phyloP scores from a whole-genome alignment of 768 basidiomycete genomes.

The Phylloporus rhodoxanthus region DNA sequence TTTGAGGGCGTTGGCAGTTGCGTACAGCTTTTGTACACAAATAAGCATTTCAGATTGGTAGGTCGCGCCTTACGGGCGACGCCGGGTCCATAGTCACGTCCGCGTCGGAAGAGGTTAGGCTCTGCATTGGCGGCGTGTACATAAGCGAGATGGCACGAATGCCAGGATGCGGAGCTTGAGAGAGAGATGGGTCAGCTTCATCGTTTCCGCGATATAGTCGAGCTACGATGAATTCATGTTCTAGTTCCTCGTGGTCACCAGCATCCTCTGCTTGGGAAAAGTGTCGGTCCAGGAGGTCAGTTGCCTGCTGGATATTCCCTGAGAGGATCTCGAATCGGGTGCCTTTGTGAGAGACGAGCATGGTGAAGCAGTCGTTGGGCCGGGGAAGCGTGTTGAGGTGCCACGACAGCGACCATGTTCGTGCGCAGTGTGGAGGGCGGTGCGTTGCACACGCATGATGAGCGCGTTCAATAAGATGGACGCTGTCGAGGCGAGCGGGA shows the following conservation, averaged over 20 bases:
- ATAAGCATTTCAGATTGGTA: constrained; percentile 42
- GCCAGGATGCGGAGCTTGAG: too few relatives aligned
- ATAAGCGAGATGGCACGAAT: constrained; percentile 67
- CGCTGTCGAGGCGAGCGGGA: too few relatives aligned
- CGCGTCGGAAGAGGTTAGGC: constrained; percentile 4
- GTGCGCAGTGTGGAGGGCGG: too few relatives aligned
- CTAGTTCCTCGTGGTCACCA: constrained; percentile 12
- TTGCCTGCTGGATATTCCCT: constrained; percentile 69
- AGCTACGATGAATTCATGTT: constrained; percentile 38
- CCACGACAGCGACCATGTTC: too few relatives aligned
- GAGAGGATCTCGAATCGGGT: constrained; percentile 64
- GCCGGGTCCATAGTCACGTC: constrained; percentile 6
- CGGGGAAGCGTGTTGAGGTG: too few relatives aligned
- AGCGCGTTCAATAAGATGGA: too few relatives aligned
- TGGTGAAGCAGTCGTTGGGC: too few relatives aligned
- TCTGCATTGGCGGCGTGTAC: constrained; percentile 27
- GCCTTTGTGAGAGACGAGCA: constrained; percentile 38
- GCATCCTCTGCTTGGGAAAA: constrained; percentile 66
- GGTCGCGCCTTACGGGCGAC: constrained; percentile 7
- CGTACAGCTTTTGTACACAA: constrained; percentile 62
- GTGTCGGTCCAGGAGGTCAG: constrained; percentile 56
- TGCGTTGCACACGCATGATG: too few relatives aligned
- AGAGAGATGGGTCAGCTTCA: too few relatives aligned
- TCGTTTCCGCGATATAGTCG: too few relatives aligned
- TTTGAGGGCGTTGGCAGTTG: constrained; percentile 50